phyloP scores from a whole-genome alignment of 371 early-diverging fungal species.

The Homolaphlyctis polyrhiza region DNA sequence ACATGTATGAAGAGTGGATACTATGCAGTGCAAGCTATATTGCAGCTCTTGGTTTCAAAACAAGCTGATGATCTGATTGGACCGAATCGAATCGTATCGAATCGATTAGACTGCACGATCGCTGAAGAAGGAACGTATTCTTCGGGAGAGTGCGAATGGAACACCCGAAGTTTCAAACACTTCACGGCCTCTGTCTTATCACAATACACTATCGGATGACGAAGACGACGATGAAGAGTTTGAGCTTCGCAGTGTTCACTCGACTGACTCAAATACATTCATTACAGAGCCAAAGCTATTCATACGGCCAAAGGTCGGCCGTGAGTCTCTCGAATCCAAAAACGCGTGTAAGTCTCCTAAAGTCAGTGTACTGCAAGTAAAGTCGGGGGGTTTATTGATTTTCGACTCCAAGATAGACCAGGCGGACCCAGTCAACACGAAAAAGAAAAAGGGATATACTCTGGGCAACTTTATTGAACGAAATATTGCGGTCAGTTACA shows the following conservation, averaged over 20 bases:
- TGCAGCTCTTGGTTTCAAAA: background rate
- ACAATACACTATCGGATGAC: constrained; percentile 5
- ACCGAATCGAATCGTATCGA: too few relatives aligned
- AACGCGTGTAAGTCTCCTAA: too few relatives aligned
- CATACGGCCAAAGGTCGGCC: constrained; percentile 13
- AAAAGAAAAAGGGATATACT: constrained; percentile 26
- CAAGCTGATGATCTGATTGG: background rate
- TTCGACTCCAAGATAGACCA: too few relatives aligned
- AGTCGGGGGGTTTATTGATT: too few relatives aligned
- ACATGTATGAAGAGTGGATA: constrained; percentile 16
- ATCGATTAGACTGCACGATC: constrained; percentile 5
- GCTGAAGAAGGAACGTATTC: constrained; percentile 1
- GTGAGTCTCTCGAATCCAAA: constrained; percentile 9
- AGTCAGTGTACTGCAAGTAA: too few relatives aligned
- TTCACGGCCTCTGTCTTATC: background rate
- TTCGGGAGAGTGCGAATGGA: constrained; percentile 7
- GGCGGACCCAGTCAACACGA: background rate
- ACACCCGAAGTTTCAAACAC: constrained; percentile 6
- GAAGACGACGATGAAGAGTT: constrained; percentile 19
- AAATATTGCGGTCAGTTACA: constrained; percentile 33
- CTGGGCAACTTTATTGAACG: constrained; percentile 40
- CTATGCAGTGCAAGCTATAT: background rate
- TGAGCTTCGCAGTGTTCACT: constrained; percentile 33
- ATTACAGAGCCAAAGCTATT: constrained; percentile 36
- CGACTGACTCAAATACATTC: constrained; percentile 30